Evolutionary conservation across 371 early-diverging fungal species (phyloP).

Genomic region (Syncephalastrum racemosum): DNA sequence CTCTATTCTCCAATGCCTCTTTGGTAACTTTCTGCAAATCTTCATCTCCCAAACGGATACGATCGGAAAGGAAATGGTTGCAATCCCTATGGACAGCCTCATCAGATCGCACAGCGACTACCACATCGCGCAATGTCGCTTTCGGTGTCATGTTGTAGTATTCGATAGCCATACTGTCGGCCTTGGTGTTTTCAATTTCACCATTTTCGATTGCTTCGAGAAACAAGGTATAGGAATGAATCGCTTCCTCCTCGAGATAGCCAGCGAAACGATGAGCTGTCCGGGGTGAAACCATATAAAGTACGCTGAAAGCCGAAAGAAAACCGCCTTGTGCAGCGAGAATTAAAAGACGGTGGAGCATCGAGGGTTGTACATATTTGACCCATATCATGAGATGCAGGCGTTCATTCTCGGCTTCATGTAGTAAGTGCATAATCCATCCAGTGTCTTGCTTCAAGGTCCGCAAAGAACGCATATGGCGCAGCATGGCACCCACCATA

Average conservation of each 20-base stretch:
- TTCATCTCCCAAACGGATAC: constrained; percentile 22
- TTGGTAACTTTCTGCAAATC: background rate
- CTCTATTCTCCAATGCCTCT: too few relatives aligned
- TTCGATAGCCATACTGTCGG: constrained; percentile 78
- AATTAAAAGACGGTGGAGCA: constrained; percentile 63
- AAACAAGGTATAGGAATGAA: constrained; percentile 90
- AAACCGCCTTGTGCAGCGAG: constrained; percentile 85
- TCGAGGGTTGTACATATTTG: constrained; percentile 69
- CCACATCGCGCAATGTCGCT: constrained; percentile 89
- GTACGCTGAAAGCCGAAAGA: constrained; percentile 84
- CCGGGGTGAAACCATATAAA: constrained; percentile 81
- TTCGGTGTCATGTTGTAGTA: constrained; percentile 88
- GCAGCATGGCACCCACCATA: constrained; percentile 84
- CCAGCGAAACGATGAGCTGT: constrained; percentile 83
- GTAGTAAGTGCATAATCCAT: constrained; percentile 84
- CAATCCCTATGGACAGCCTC: constrained; percentile 95
- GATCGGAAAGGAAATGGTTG: constrained; percentile 88
- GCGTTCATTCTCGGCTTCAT: constrained; percentile 84
- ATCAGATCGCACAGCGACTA: constrained; percentile 94
- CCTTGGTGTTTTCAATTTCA: constrained; percentile 63
- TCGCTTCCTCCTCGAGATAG: constrained; percentile 91
- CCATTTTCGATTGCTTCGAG: constrained; percentile 87
- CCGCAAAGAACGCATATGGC: constrained; percentile 88
- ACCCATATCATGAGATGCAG: constrained; percentile 93
- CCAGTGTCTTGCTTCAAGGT: constrained; percentile 79